Conservation (phyloP, 164 flowering plant species). For the Piper betle region DNA sequence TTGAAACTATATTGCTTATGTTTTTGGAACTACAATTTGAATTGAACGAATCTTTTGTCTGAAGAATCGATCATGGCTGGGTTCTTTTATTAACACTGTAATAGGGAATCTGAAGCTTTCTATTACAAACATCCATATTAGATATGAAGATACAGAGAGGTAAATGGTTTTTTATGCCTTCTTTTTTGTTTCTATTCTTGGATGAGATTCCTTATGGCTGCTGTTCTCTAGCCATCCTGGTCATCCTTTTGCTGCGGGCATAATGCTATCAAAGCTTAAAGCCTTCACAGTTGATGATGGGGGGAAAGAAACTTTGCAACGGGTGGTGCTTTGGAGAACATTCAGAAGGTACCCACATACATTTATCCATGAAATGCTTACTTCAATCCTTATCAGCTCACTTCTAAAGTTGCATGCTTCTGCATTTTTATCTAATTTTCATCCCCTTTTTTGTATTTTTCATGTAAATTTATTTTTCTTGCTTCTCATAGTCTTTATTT, state of each 20-base stretch:
- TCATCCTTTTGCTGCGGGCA: slow-evolving; percentile 93
- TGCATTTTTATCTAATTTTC: too few species aligned
- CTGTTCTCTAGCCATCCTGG: slow-evolving; percentile 70
- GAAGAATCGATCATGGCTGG: slow-evolving; percentile 94
- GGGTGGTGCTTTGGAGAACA: slow-evolving; percentile 68
- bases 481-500: neutral
- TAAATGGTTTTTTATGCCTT: slow-evolving; percentile 10
- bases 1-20: neutral
- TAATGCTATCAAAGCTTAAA: slow-evolving; percentile 74
- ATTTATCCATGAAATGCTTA: neutral
- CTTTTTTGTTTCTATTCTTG: neutral
- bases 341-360: slow-evolving; percentile 59
- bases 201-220: slow-evolving; percentile 10
- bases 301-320: slow-evolving; percentile 80
- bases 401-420: too few species aligned
- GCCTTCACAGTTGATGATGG: slow-evolving; percentile 84
- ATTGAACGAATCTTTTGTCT: slow-evolving; percentile 5
- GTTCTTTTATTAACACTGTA: slow-evolving; percentile 82
- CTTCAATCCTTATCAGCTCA: neutral
- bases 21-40: slow-evolving; percentile 1
- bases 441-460: too few species aligned
- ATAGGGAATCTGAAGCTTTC: slow-evolving; percentile 95
- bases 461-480: neutral
- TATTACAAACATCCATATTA: slow-evolving; percentile 86
- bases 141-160: slow-evolving; percentile 99